Percentiles rank a stretch among this genome's conserved stretches.
Evolutionary conservation across 1,139 yeast genomes (phyloP).

Genomic region (Candida smagusa): DNA sequence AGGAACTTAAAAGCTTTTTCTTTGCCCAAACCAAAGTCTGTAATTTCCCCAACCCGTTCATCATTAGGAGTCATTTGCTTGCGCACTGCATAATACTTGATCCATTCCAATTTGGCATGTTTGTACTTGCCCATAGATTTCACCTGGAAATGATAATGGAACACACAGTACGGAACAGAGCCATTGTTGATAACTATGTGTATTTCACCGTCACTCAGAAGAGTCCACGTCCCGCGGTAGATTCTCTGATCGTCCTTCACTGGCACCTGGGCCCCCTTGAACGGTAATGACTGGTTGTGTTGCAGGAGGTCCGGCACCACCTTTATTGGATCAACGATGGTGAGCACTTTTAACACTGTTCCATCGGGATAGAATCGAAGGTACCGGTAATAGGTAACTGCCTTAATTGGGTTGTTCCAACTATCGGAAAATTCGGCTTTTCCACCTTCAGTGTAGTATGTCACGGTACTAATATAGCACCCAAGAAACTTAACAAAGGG

Average conservation of each 20-base stretch:
- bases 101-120: constrained; percentile 71
- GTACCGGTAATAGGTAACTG: constrained; percentile 86
- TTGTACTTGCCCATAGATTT: constrained; percentile 52
- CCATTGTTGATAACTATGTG: constrained; percentile 56
- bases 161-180: constrained; percentile 57
- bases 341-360: constrained; percentile 58
- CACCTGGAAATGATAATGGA: constrained; percentile 60
- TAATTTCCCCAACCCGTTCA: constrained; percentile 48
- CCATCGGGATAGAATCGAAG: constrained; percentile 81
- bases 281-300: constrained; percentile 15
- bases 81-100: constrained; percentile 53
- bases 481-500: constrained; percentile 83
- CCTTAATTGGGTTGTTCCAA: constrained; percentile 75
- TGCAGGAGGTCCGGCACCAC: constrained; percentile 56
- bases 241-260: constrained; percentile 34
- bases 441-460: constrained; percentile 79
- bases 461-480: constrained; percentile 79
- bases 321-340: constrained; percentile 61
- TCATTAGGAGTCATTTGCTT: constrained; percentile 34
- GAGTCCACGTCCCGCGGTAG: constrained; percentile 54
- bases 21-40: constrained; percentile 56
- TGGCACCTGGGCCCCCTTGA: constrained; percentile 1
- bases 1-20: constrained; percentile 77
- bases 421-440: constrained; percentile 60
- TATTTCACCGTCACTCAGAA: constrained; percentile 48